Evolutionary conservation across 306 rosid species (phyloP).

Genomic region (peach (Prunus persica)): DNA sequence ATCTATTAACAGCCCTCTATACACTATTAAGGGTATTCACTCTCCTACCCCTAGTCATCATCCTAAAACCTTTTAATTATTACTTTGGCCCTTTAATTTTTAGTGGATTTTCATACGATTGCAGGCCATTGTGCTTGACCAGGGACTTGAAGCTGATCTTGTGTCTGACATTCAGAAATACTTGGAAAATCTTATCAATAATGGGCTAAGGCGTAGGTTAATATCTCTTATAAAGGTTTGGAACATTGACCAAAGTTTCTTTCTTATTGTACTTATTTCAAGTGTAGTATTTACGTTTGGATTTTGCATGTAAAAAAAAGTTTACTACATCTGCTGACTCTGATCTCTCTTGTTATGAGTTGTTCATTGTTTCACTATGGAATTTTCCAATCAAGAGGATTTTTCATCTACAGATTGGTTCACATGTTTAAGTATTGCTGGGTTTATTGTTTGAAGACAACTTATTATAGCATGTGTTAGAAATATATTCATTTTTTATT

Average conservation of each 20-base stretch:
- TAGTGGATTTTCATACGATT: conserved; percentile 23
- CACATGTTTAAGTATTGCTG: neutral
- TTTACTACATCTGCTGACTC: neutral
- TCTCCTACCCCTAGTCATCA: conserved; percentile 13
- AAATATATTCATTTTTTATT: too few species aligned
- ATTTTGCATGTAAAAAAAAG: neutral
- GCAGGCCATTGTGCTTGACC: conserved; percentile 96
- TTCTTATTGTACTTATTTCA: neutral
- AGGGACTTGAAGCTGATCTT: conserved; percentile 76
- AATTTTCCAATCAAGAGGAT: neutral
- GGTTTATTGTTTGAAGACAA: too few species aligned
- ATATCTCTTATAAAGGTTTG: conserved; percentile 87
- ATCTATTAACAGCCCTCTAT: conserved; percentile 78
- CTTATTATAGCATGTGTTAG: too few species aligned
- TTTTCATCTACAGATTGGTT: neutral
- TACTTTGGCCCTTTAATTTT: conserved; percentile 1
- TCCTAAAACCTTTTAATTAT: conserved; percentile 14
- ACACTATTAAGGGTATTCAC: conserved; percentile 72
- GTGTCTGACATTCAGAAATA: conserved; percentile 75
- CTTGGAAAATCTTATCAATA: conserved; percentile 75
- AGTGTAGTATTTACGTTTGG: neutral
- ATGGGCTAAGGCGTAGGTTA: conserved; percentile 79
- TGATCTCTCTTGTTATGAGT: neutral
- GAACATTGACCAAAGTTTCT: neutral
- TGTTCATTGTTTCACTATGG: neutral